Conservation (phyloP, 2,329 filamentous ascomycete genomes). For the Hypoxylon sp. region DNA sequence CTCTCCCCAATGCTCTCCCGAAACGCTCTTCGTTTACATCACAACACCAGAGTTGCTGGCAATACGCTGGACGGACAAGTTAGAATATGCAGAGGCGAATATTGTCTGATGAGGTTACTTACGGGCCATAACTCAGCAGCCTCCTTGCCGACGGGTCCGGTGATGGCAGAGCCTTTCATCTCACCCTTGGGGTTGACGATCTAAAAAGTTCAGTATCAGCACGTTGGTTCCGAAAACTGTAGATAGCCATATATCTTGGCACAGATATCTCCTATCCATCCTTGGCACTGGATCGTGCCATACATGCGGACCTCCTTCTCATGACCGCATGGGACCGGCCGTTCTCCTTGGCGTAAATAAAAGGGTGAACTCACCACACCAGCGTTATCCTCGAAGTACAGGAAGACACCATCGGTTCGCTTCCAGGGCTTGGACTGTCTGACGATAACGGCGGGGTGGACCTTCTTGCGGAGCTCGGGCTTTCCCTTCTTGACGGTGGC, state of each 20-base stretch:
- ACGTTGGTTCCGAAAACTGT: slow-evolving; percentile 25
- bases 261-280: background rate
- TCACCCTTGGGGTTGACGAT: slow-evolving; percentile 99
- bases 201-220: slow-evolving; percentile 63
- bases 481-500: slow-evolving; percentile 99
- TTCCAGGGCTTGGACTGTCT: slow-evolving; percentile 99
- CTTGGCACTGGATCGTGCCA: background rate
- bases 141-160: slow-evolving; percentile 99
- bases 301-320: background rate
- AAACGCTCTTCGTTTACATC: slow-evolving; percentile 79
- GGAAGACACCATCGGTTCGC: slow-evolving; percentile 96
- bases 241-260: background rate
- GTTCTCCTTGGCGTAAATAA: background rate
- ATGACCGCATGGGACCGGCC: background rate
- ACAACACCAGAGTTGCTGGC: slow-evolving; percentile 99
- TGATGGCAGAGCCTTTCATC: slow-evolving; percentile 99
- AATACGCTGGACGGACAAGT: slow-evolving; percentile 79
- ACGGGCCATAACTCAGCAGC: slow-evolving; percentile 99
- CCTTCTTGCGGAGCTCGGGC: slow-evolving; percentile 99
- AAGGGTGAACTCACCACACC: slow-evolving; percentile 81
- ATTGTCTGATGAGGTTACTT: slow-evolving; percentile 59
- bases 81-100: slow-evolving; percentile 45
- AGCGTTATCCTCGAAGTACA: slow-evolving; percentile 99
- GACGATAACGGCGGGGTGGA: slow-evolving; percentile 99
- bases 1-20: slow-evolving; percentile 41